These are phyloP conservation scores for Pecoramyces ruminantium DNA, from an alignment of 192 early-diverging fungal species.

Conservation along the genomic window DNA sequence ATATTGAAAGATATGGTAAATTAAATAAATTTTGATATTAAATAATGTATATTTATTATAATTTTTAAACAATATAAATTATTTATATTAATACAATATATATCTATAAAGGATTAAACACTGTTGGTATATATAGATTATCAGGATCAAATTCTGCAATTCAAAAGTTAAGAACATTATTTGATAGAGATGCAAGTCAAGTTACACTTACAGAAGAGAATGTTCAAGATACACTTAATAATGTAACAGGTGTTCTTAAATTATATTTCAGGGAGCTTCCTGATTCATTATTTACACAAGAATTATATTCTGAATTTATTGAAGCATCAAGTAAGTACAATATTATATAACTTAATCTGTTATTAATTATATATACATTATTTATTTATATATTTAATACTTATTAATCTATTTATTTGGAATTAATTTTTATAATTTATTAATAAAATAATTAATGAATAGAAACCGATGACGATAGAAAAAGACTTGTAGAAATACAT, in stretches of 20 bases:
- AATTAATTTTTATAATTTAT: too few species aligned
- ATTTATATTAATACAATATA: too few species aligned
- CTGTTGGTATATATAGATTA: constrained; percentile 77
- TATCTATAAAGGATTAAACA: constrained; percentile 51
- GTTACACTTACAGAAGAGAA: constrained; percentile 11
- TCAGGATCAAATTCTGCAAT: constrained; percentile 66
- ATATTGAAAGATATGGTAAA: constrained; percentile 43
- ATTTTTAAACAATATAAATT: too few species aligned
- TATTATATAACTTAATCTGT: too few species aligned
- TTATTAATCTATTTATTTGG: too few species aligned
- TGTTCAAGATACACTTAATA: constrained; percentile 61
- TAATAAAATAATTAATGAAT: too few species aligned
- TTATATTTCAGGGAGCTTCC: constrained; percentile 88
- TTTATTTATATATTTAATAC: too few species aligned
- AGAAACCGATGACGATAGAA: constrained; percentile 46
- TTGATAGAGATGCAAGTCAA: constrained; percentile 34
- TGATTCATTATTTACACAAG: constrained; percentile 60
- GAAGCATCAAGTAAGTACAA: constrained; percentile 40
- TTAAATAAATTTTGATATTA: too few species aligned
- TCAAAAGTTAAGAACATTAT: constrained; percentile 45
- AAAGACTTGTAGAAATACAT: constrained; percentile 48
- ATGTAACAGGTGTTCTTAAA: constrained; percentile 75
- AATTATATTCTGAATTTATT: constrained; percentile 45
- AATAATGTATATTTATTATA: too few species aligned
- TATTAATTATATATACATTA: too few species aligned